Conservation (phyloP, 2,329 filamentous ascomycete species). For the Ophiostoma ulmi region DNA sequence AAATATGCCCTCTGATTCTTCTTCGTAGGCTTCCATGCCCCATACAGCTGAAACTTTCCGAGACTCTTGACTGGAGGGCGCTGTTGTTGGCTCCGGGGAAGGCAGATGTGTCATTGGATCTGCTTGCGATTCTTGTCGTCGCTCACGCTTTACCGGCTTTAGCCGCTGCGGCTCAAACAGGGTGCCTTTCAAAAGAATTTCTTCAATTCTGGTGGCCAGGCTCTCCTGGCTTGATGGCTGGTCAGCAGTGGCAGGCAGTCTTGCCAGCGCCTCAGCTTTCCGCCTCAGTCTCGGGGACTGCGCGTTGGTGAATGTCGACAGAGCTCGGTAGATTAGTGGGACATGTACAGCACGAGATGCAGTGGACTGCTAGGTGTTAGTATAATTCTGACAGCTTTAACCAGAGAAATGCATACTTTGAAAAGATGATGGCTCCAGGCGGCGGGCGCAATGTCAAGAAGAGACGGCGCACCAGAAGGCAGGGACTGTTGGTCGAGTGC, state of each 20-base stretch:
- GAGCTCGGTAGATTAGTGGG: slow-evolving; percentile 21
- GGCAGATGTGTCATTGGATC: not conserved
- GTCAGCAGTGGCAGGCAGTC: not conserved
- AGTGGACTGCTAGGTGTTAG: slow-evolving; percentile 17
- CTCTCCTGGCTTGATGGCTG: not conserved
- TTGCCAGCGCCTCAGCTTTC: slow-evolving; percentile 18
- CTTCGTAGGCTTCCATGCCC: not conserved
- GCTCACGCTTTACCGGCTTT: not conserved
- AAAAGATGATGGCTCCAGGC: slow-evolving; percentile 28
- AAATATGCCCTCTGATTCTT: not conserved
- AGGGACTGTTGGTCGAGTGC: not conserved
- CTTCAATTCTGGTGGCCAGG: slow-evolving; percentile 19
- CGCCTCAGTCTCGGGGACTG: slow-evolving; percentile 24
- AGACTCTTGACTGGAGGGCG: not conserved
- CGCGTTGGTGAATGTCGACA: slow-evolving; percentile 23
- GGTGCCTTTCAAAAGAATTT: slow-evolving; percentile 22
- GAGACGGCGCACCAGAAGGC: slow-evolving; percentile 2
- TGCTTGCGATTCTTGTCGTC: not conserved
- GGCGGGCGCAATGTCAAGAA: slow-evolving; percentile 28
- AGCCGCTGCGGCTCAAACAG: slow-evolving; percentile 1
- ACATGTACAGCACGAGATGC: slow-evolving; percentile 18
- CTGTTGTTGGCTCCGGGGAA: not conserved
- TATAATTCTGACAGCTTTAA: not conserved
- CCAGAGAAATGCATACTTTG: slow-evolving; percentile 18
- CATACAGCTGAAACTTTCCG: not conserved